Evolutionary conservation across 805 yeast species (phyloP), one percentile per base, ranked within the genome.

Genomic region (Cyberlindnera misumaiensis): DNA sequence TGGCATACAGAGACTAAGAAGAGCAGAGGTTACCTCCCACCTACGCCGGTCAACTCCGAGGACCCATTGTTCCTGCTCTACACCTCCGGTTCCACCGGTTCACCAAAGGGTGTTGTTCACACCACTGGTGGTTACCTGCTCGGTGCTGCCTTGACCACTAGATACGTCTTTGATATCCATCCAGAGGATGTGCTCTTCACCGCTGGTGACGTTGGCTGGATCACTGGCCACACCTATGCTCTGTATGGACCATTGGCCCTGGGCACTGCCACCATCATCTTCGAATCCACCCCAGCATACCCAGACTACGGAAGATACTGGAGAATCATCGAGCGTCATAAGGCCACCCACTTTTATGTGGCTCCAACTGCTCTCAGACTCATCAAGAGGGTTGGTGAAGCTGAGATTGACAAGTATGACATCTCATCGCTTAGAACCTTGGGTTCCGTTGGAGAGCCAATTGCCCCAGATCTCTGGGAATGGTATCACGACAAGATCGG

Each of bases 191-290:
- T 83, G 32, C 65, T 90, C 45, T 90, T 93, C 70, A 90, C 97
- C 30, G 97, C 97, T 29, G 97, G 97, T 58, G 97, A 93, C 61
- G 87, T 93, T 40, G 97, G 98, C 59, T 93, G 98, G 97, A 93
- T 93, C 60, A 93, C 98, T 13, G 97, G 97, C 51, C 98, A 93
- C 64, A 84, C 97, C 9, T 93, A 90, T 59, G 95, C 87, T 32
- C 75, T 90, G 34, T 93, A 93, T 58, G 97, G 97, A 43, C 98
- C 98, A 30, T 75, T 93, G 51, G 66, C 79, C 24, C 62, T 80
- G 26, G 98, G 97, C 64, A 85, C 89, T 38, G 81, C 97, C 34
- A 80, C 96, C 9, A 83, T 93, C 38, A 85, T 90, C 41, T 93
- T 93, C 60, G 97, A 93, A 70, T 93, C 96, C 43, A 93, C 98